A percentile compares a stretch with the other conserved stretches of the same genome.
Conservation (phyloP, 2,329 filamentous ascomycete species). For the Pseudocercospora vitis region DNA sequence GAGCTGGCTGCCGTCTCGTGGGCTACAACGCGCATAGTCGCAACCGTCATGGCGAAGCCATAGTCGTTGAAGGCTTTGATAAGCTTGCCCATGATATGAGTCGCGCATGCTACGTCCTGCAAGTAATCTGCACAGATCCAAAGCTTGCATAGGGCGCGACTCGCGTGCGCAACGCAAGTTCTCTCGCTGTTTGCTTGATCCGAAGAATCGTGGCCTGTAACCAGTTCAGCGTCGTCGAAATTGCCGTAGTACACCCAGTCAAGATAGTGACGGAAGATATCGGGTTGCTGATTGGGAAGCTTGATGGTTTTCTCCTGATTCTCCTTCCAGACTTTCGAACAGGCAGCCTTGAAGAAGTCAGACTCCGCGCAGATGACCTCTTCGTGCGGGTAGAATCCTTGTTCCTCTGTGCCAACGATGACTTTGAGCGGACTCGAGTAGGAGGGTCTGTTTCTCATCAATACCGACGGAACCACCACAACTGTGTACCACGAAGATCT, state of each 20-base stretch:
- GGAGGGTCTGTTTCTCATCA: background rate
- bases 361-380: background rate
- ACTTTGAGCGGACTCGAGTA: background rate
- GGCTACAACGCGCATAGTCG: background rate
- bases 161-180: background rate
- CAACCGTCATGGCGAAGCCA: background rate
- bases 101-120: background rate
- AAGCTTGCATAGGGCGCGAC: background rate
- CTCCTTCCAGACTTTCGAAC: background rate
- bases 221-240: background rate
- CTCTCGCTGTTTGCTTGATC: background rate
- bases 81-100: background rate
- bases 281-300: background rate
- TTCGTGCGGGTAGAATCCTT: background rate
- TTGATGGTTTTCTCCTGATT: background rate
- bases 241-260: background rate
- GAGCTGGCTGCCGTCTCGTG: no score
- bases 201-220: background rate
- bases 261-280: background rate
- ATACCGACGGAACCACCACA: no score
- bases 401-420: background rate
- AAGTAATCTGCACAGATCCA: background rate
- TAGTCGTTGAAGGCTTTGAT: background rate
- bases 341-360: background rate
- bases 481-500: no score